Evolutionary conservation across 2,329 filamentous ascomycete genomes (phyloP), one percentile per base, ranked within the genome.

Genomic region (Colletotrichum orchidophilum): DNA sequence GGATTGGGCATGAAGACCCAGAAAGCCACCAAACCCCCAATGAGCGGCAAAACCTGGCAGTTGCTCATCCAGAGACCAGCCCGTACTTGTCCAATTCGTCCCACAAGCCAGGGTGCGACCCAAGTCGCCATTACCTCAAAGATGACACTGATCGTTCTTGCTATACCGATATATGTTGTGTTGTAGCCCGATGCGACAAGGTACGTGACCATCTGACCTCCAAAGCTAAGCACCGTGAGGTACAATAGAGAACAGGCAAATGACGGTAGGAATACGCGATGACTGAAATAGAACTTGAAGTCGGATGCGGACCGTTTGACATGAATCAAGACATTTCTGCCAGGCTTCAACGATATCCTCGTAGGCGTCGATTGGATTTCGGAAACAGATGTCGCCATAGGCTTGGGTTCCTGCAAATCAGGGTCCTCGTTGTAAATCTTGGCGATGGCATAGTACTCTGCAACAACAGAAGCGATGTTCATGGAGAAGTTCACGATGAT

Each of bases 51-150:
- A 12, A 90, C 82, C 75, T 93, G 90, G 85, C 88, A 91, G 64
- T 86, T 88, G 29, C 91, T 76, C 72, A 88, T 88, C 92, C 91
- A 93, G 2, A 93, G 81, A 0, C 91, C 91, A 0, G 87, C 84
- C 18, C 91, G 81, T 4, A 91, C 82, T 0, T 83, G 80, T 0
- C 87, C 87, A 21, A 89, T 83, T 15, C 77, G 77, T 1, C 73
- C 74, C 82, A 87, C 88, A 7, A 89, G 76, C 52, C 78, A 77
- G 0, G 88, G 88, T 0, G 85, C 87, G 0, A 86, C 75, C 81
- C 85, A 89, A 0, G 88, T 91, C 0, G 88, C 88, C 11, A 80
- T 81, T 3, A 90, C 78, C 76, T 91, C 88, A 59, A 87, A 83
- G 1, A 83, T 64, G 1, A 86, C 85, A 46, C 85, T 82, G 3